A percentile compares a stretch with the other conserved stretches of the same genome.
phyloP scores from a whole-genome alignment of 257 asterid species.

The Nicotiana attenuata region DNA sequence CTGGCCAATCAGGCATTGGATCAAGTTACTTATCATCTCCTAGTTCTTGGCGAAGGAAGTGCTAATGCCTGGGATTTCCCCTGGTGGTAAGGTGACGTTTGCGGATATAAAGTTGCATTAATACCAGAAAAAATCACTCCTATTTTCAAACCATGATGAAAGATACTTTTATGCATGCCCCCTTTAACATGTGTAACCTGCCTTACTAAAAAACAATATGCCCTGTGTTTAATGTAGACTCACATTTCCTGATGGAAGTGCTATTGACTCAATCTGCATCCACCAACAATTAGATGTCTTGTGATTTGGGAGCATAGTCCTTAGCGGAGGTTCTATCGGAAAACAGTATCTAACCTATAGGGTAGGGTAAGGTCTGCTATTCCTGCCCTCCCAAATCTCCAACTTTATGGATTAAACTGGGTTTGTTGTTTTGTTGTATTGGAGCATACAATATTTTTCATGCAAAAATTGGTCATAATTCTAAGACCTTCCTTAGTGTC shows the following conservation, averaged over 20 bases:
- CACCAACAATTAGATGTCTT: background rate
- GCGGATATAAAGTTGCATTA: conserved; percentile 45
- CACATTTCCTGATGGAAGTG: background rate
- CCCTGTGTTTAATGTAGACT: background rate
- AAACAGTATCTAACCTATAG: too few relatives aligned
- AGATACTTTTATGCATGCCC: background rate
- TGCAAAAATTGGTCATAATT: background rate
- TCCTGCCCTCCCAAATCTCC: too few relatives aligned
- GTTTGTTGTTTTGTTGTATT: background rate
- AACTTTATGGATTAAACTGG: too few relatives aligned
- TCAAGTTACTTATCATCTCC: conserved; percentile 65
- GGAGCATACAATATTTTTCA: background rate
- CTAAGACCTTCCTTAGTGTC: background rate
- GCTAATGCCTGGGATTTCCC: conserved; percentile 75
- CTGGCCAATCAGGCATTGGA: conserved; percentile 96
- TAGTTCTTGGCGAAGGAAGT: conserved; percentile 31
- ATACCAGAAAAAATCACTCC: background rate
- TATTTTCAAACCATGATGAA: background rate
- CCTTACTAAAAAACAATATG: background rate
- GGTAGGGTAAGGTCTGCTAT: too few relatives aligned
- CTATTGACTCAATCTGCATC: background rate
- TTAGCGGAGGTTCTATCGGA: too few relatives aligned
- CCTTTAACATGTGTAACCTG: background rate
- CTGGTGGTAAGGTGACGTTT: conserved; percentile 74
- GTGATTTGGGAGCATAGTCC: background rate